Evolutionary conservation across 305 asterid species (phyloP).

Genomic region (Euphrasia arctica): DNA sequence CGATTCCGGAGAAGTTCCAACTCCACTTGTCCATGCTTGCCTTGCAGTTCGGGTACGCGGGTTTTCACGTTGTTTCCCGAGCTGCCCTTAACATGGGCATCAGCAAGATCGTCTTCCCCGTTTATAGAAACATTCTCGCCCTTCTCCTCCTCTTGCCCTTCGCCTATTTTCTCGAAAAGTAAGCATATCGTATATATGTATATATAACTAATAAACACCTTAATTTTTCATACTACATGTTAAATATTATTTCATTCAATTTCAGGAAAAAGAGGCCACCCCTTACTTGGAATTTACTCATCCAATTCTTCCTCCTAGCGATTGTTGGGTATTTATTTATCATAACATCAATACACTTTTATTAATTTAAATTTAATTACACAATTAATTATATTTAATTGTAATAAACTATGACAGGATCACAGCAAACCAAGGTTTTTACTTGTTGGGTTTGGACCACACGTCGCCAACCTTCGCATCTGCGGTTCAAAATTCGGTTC

Average conservation of each 20-base stretch:
- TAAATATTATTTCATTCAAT: slow-evolving; percentile 8
- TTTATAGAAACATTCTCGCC: slow-evolving; percentile 87
- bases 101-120: slow-evolving; percentile 92
- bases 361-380: not conserved
- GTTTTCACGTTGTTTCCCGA: slow-evolving; percentile 91
- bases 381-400: not conserved
- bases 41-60: slow-evolving; percentile 95
- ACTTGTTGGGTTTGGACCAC: slow-evolving; percentile 89
- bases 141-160: slow-evolving; percentile 84
- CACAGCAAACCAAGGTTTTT: slow-evolving; percentile 96
- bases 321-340: slow-evolving; percentile 65
- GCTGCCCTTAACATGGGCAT: slow-evolving; percentile 98
- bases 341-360: not conserved
- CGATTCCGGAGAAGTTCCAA: slow-evolving; percentile 79
- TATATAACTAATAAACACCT: no score
- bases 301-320: slow-evolving; percentile 94
- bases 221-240: not conserved
- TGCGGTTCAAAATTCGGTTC: slow-evolving; percentile 95
- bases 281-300: slow-evolving; percentile 53
- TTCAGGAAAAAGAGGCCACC: slow-evolving; percentile 98
- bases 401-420: slow-evolving; percentile 41
- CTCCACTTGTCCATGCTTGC: slow-evolving; percentile 88
- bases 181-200: slow-evolving; percentile 23
- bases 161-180: slow-evolving; percentile 97
- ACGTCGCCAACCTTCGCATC: slow-evolving; percentile 99